Evolutionary conservation across 2,329 filamentous ascomycete species (phyloP), one percentile per base, ranked within the genome.

Genomic region (Blastomyces emzantsi): DNA sequence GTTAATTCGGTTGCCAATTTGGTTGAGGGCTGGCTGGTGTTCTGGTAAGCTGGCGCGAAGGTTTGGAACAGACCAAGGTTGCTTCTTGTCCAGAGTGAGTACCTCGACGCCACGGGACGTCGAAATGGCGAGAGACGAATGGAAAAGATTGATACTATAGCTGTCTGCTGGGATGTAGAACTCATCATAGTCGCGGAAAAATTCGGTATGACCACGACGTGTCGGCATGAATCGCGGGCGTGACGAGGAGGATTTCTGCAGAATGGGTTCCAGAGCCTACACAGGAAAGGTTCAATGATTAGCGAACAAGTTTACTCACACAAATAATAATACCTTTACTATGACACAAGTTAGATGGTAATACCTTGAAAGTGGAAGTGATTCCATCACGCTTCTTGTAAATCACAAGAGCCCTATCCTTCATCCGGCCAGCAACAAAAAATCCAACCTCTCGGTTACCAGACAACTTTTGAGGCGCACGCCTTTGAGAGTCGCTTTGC

Each of bases 121-220:
- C 25, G 90, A 88, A 58, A 99, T 91, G 11, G 94, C 91, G 62
- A 99, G 89, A 66, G 92, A 95, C 0, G 89, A 91, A 74, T 97
- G 91, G 84, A 97, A 99, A 61, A 99, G 85, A 75, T 97, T 97
- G 73, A 99, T 89, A 58, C 90, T 91, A 75, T 89, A 96, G 75
- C 92, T 97, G 73, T 99, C 95, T 2, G 90, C 88, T 0, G 94
- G 94, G 69, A 99, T 92, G 78, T 97, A 99, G 77, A 99, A 99
- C 69, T 97, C 94, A 78, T 99, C 94, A 74, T 92, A 99, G 73
- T 99, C 94, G 66, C 94, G 89, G 86, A 97, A 99, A 70, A 93
- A 93, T 70, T 99, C 94, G 0, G 93, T 97, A 65, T 85, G 87
- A 25, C 91, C 91, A 39, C 83, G 82, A 11, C 84, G 83, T 9